Evolutionary conservation across 208 protist species (phyloP).

Genomic region (Leishmania tarentolae): DNA sequence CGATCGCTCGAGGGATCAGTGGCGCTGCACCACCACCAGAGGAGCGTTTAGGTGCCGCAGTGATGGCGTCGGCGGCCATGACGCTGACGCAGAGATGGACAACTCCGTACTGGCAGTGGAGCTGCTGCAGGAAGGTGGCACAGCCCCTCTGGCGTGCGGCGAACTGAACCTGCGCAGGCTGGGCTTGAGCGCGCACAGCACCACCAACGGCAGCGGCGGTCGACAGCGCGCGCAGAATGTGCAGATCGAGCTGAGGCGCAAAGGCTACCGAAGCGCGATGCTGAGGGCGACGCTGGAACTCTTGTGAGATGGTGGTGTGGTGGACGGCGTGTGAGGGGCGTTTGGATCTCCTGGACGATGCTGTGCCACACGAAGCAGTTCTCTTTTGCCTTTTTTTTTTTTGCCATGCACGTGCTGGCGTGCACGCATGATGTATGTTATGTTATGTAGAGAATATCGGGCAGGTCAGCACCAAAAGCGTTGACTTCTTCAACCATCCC

Average conservation of each 20-base stretch:
- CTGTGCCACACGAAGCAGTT: neutral
- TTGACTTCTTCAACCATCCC: neutral
- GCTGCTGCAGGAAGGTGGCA: conserved; percentile 18
- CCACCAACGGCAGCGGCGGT: neutral
- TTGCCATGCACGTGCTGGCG: neutral
- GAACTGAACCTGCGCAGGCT: conserved; percentile 4
- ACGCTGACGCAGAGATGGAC: conserved; percentile 1
- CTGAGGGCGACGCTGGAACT: conserved; percentile 23
- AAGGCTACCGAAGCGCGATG: conserved; percentile 27
- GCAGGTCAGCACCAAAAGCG: neutral
- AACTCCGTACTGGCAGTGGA: conserved; percentile 17
- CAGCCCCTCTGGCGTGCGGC: conserved; percentile 17
- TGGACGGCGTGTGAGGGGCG: neutral
- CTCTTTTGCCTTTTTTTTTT: neutral
- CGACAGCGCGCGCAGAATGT: conserved; percentile 13
- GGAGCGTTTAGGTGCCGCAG: neutral
- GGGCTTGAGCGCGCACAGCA: conserved; percentile 1
- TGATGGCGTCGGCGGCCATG: neutral
- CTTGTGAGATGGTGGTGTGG: neutral
- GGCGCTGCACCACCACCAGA: neutral
- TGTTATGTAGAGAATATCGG: neutral
- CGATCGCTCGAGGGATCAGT: neutral
- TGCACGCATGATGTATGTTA: neutral
- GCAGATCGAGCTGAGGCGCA: conserved; percentile 22
- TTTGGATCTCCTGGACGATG: neutral